These are phyloP conservation scores for Wickerhamiella azymoides DNA, from an alignment of 805 yeast species.

Conservation along the genomic window DNA sequence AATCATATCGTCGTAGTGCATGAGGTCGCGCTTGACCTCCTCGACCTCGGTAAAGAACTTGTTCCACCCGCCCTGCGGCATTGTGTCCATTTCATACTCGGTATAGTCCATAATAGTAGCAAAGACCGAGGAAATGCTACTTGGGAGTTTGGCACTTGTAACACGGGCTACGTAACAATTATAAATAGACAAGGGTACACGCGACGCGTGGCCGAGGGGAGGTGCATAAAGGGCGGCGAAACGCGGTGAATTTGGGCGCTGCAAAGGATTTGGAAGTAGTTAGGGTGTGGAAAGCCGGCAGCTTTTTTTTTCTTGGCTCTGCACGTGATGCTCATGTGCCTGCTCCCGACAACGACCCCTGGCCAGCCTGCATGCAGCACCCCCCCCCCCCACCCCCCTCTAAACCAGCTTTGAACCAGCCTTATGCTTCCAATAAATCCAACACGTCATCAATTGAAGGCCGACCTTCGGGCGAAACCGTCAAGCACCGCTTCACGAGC, in stretches of 20 bases:
- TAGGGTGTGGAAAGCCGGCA: no score
- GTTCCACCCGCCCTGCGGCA: constrained; percentile 17
- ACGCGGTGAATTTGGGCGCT: neutral
- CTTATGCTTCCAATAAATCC: neutral
- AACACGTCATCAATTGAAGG: constrained; percentile 43
- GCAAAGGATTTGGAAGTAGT: no score
- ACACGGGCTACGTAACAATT: neutral
- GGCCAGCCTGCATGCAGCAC: no score
- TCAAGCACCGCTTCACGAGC: constrained; percentile 47
- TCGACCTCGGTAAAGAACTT: constrained; percentile 58
- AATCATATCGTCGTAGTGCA: constrained; percentile 54
- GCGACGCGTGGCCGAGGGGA: neutral
- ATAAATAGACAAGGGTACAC: neutral
- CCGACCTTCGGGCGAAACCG: constrained; percentile 44
- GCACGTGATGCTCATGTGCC: no score
- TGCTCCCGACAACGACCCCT: no score
- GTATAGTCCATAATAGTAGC: constrained; percentile 5
- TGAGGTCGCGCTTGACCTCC: constrained; percentile 51
- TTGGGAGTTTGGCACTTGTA: no score
- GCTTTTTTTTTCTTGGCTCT: no score
- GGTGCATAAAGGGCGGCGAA: neutral
- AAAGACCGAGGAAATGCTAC: neutral
- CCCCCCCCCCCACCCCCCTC: no score
- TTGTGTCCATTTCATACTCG: constrained; percentile 5
- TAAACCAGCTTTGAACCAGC: no score